Conservation (phyloP, 768 basidiomycete genomes). For the Lactifluus pinguis region DNA sequence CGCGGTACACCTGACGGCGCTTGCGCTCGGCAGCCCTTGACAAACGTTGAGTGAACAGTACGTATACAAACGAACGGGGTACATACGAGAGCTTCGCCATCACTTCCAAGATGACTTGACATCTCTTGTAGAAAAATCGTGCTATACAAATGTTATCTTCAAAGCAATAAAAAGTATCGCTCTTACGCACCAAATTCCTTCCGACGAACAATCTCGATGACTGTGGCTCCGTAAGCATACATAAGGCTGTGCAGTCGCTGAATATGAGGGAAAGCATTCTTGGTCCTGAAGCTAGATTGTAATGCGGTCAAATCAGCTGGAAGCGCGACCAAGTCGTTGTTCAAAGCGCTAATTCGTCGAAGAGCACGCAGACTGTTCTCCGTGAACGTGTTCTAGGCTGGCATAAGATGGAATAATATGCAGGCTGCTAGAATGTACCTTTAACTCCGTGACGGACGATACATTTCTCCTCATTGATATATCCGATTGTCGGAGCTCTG, state of each 20-base stretch:
- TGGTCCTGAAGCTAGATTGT: conserved; percentile 64
- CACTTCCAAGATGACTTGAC: conserved; percentile 72
- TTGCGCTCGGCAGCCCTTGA: conserved; percentile 66
- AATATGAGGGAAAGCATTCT: conserved; percentile 84
- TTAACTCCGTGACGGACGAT: conserved; percentile 10
- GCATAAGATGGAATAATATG: neutral
- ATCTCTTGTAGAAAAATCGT: conserved; percentile 72
- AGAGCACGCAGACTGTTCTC: conserved; percentile 56
- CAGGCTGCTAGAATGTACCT: conserved; percentile 7
- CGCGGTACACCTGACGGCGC: conserved; percentile 75
- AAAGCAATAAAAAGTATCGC: neutral
- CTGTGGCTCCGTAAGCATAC: conserved; percentile 85
- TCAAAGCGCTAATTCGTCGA: conserved; percentile 69
- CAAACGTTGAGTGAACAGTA: conserved; percentile 2
- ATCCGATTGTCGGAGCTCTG: conserved; percentile 18
- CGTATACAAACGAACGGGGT: neutral
- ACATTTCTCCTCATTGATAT: conserved; percentile 11
- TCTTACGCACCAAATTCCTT: conserved; percentile 71
- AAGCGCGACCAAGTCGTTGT: conserved; percentile 70
- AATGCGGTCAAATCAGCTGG: conserved; percentile 55
- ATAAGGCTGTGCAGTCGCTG: conserved; percentile 81
- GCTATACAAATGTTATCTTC: conserved; percentile 32
- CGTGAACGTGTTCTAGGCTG: conserved; percentile 58
- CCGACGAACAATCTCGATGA: conserved; percentile 83
- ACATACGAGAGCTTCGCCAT: conserved; percentile 83